Percentiles rank a stretch among this genome's conserved stretches.
Evolutionary conservation across 345 rosid genomes (phyloP).

Genomic region (Heritiera fomes): DNA sequence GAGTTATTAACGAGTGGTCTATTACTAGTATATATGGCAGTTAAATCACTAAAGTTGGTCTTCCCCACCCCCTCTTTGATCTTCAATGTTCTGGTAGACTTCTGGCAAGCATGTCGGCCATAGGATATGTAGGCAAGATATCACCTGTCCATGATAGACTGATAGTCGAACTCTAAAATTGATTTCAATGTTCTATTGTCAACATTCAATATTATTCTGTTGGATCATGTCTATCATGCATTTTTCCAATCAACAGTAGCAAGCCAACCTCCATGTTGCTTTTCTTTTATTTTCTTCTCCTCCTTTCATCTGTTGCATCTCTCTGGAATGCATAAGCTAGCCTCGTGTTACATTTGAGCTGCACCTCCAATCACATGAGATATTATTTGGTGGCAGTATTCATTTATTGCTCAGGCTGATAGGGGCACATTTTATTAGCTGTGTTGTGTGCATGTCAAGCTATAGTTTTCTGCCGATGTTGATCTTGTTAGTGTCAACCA

Average conservation of each 20-base stretch:
- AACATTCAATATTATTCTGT: background rate
- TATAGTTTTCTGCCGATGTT: background rate
- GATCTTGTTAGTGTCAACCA: conserved; percentile 6
- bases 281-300: background rate
- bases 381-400: background rate
- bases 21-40: background rate
- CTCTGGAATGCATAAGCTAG: background rate
- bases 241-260: background rate
- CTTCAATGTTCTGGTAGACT: background rate
- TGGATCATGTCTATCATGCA: background rate
- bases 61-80: background rate
- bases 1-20: background rate
- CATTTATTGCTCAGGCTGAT: background rate
- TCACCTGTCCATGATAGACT: background rate
- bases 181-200: background rate
- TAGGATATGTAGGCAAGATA: conserved; percentile 10
- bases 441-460: background rate
- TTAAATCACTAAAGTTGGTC: background rate
- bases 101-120: background rate
- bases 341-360: background rate
- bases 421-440: background rate
- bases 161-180: background rate
- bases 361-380: background rate
- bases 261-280: background rate
- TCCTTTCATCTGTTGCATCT: background rate